phyloP scores from a whole-genome alignment of 192 early-diverging fungal species.

The Dissophora ornata region DNA sequence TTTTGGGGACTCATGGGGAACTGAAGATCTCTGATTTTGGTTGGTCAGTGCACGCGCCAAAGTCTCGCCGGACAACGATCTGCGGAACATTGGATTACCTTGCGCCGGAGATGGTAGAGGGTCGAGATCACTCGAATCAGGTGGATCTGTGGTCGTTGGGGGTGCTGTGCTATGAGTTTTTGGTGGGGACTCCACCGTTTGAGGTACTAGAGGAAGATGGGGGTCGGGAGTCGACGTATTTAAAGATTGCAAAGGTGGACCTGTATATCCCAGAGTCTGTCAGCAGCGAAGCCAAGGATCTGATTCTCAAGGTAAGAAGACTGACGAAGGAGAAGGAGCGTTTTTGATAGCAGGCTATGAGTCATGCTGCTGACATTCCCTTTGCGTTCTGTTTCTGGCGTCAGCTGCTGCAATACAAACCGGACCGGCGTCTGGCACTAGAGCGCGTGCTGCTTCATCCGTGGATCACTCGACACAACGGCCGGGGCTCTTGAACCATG shows the following conservation, averaged over 20 bases:
- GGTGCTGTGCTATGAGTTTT: constrained; percentile 92
- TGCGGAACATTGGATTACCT: constrained; percentile 98
- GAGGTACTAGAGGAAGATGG: constrained; percentile 73
- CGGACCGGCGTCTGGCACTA: constrained; percentile 76
- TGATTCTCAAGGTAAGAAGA: constrained; percentile 82
- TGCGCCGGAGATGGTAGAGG: constrained; percentile 96
- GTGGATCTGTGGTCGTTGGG: constrained; percentile 96
- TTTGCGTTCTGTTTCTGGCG: background rate
- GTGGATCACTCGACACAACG: constrained; percentile 60
- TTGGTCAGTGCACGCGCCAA: constrained; percentile 92
- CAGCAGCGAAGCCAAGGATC: constrained; percentile 81
- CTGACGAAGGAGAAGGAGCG: too few relatives aligned
- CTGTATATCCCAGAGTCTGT: constrained; percentile 84
- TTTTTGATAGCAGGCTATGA: too few relatives aligned
- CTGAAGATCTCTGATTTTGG: constrained; percentile 98
- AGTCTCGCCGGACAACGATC: constrained; percentile 82
- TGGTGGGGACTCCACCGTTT: constrained; percentile 93
- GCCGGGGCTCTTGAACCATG: too few relatives aligned
- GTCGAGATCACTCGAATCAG: constrained; percentile 76
- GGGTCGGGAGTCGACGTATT: constrained; percentile 76
- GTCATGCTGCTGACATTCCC: background rate
- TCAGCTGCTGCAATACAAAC: constrained; percentile 79
- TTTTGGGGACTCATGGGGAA: constrained; percentile 87
- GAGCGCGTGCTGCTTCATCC: constrained; percentile 85
- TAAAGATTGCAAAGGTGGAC: constrained; percentile 86